Base-by-base conservation (phyloP, 2,329 filamentous ascomycete genomes). In the Zymoseptoria pseudotritici region DNA sequence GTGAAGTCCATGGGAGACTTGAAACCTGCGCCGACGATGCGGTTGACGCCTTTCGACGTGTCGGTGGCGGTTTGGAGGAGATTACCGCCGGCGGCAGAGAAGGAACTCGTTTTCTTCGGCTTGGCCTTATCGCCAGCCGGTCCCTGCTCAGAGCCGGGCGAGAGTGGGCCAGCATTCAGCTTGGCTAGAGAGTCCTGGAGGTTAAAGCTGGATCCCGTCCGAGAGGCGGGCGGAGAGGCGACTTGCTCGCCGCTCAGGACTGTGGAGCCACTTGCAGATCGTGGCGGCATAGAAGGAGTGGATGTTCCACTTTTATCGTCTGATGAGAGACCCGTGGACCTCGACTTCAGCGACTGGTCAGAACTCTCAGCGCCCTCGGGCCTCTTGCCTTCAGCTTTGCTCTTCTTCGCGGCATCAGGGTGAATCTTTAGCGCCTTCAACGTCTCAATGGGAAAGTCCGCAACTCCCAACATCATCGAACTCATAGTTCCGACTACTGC, bases 1-100 rank as follows among this genome's bases (percentile, higher is more conserved):
- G 89, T 90, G 66, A 96, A 89, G 72, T 96, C 91, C 82, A 95
- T 87, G 0, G 92, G 92, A 0, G 87, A 87, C 69, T 89, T 89
- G 62, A 93, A 67, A 13, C 71, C 71, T 20, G 73, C 72, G 11
- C 70, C 70, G 4, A 74, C 63, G 31, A 75, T 74, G 22, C 69
- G 69, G n/a, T 68, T 63, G 9, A 75, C 67, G 7, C 73, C 73
- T 59, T 74, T 73, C 9, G 69, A 66, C 17, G 73, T 74, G 31
- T 62, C 71, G 50, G 63, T 62, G 36, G 62, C 69, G 21, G 66
- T 73, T 24, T 69, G 66, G 19, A 72, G 60, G 53, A 65, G 61
- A 36, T 65, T 61, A 46, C 58, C 53, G 10, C 58, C 55, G 13
- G 61, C 55, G 31, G 56, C 54, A 24, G 54, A 36, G 10, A 56